phyloP scores from a whole-genome alignment of 2,329 filamentous ascomycete genomes.

The Neopestalotiopsis clavispora region DNA sequence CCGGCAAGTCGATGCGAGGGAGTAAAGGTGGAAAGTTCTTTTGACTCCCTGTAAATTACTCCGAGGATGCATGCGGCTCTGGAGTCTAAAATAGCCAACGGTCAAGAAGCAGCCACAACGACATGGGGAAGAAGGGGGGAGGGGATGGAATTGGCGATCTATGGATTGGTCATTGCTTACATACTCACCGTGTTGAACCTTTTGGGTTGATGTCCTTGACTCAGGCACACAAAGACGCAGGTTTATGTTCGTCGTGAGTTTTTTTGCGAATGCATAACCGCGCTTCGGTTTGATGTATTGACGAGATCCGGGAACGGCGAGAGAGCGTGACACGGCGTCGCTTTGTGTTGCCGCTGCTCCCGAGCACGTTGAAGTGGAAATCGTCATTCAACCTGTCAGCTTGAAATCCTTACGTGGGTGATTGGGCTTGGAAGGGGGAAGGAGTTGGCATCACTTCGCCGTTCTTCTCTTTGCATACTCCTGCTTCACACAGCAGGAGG shows the following conservation, averaged over 20 bases:
- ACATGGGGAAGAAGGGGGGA: too few relatives aligned
- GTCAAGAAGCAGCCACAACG: neutral
- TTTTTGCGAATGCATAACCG: too few relatives aligned
- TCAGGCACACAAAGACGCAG: too few relatives aligned
- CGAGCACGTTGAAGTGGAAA: neutral
- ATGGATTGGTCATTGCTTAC: too few relatives aligned
- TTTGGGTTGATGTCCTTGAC: too few relatives aligned
- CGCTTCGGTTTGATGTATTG: neutral
- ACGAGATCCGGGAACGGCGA: neutral
- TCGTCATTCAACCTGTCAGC: neutral
- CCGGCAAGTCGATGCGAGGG: neutral
- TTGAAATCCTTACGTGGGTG: too few relatives aligned
- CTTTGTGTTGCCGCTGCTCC: neutral
- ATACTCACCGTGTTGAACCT: too few relatives aligned
- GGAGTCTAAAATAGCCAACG: constrained; percentile 6
- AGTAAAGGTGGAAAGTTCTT: neutral
- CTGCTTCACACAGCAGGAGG: neutral
- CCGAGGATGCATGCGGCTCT: constrained; percentile 4
- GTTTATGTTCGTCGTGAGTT: too few relatives aligned
- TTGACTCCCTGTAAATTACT: neutral
- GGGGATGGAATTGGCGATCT: too few relatives aligned
- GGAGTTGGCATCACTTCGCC: neutral
- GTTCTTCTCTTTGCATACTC: neutral
- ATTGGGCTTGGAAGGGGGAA: too few relatives aligned
- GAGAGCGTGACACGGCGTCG: neutral